Conservation (phyloP, 257 asterid genomes). For the Nicotiana benthamiana region DNA sequence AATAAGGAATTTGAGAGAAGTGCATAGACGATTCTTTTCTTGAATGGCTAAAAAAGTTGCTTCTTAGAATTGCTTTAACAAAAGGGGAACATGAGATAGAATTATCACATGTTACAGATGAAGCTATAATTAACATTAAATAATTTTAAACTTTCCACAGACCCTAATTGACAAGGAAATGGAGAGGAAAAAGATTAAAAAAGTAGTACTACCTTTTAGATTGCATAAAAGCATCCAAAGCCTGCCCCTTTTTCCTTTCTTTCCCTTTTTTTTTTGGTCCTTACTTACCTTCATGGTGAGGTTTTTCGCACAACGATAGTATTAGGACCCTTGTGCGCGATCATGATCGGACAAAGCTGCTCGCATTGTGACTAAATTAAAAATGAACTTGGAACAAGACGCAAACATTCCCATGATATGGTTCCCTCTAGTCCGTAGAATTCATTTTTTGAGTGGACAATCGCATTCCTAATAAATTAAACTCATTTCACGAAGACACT, state of each 20-base stretch:
- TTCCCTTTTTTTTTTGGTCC: too few relatives aligned
- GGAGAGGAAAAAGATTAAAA: not conserved
- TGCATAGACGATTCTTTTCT: not conserved
- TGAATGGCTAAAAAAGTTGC: not conserved
- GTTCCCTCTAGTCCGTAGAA: not conserved
- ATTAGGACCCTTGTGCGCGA: not conserved
- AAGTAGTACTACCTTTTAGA: not conserved
- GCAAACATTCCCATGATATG: not conserved
- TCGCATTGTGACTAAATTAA: not conserved
- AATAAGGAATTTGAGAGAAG: too few relatives aligned
- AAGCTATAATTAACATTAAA: not conserved
- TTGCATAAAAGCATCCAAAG: too few relatives aligned
- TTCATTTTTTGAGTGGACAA: not conserved
- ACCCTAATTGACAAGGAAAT: not conserved
- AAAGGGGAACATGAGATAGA: not conserved
- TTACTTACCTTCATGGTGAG: too few relatives aligned
- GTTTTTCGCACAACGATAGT: not conserved
- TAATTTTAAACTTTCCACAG: not conserved
- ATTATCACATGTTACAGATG: not conserved
- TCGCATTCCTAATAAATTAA: not conserved
- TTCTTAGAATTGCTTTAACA: not conserved
- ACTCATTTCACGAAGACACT: not conserved
- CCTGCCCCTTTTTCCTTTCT: too few relatives aligned
- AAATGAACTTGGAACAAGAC: not conserved
- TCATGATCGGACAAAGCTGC: not conserved